Base-by-base conservation (phyloP, 192 early-diverging fungal genomes). In the Backusella psychrophila region DNA sequence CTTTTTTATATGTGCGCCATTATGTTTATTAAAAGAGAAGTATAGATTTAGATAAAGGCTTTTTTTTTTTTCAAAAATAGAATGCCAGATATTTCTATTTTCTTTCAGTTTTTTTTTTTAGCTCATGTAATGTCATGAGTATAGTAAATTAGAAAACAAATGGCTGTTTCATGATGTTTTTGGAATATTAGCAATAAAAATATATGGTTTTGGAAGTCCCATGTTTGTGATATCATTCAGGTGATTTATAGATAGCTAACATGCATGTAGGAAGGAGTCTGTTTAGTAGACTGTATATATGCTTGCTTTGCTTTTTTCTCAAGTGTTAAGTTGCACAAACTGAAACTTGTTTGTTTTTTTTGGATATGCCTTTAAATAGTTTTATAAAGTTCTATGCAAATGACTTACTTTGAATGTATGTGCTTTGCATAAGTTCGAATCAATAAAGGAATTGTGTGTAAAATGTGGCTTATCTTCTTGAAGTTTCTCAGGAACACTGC, bases 291-390 rank as follows among this genome's bases (percentile, higher is more conserved):
- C 52, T 53, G 52, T 53, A 7, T 53, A 52, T 4, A 9, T 21
- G 33, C 3, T 33, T 33, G 33, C 33, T 21, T 56, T 56, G n/a
- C 23, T 56, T 53, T 56, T 56, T 56, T 56, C 53, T 56, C 53
- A 56, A 56, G 21, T 56, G 53, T 23, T 56, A 26, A 56, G 53
- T 56, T 8, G n/a, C 53, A 56, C 53, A 56, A 56, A 56, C 53
- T 56, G 53, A 56, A 56, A 56, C 53, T 26, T 56, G 53, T 56
- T 56, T 56, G 53, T 56, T 56, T 56, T 53, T 53, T n/a, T 53
- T 23, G 17, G n/a, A n/a, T 33, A n/a, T 21, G 19, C 52, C 52
- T 53, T 53, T 53, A 53, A 53, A 53, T 53, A 53, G 52, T 53
- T 53, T 53, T 19, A 21, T 53, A 21, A 53, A 21, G 6, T 21